phyloP scores from a whole-genome alignment of 305 asterid genomes.

The Ruellia speciosa region DNA sequence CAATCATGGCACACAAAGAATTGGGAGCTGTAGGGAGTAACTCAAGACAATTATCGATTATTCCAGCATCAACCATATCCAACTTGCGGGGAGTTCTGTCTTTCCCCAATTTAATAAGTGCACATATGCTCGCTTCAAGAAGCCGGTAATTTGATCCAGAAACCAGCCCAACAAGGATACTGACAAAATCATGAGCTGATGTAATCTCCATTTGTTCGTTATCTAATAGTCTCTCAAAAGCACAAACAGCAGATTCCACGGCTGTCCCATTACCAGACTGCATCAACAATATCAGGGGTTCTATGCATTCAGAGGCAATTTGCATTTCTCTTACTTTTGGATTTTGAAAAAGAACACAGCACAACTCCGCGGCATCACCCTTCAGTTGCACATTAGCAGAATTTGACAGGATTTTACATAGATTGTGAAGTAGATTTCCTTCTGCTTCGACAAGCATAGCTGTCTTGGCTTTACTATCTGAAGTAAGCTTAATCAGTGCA shows the following conservation, averaged over 20 bases:
- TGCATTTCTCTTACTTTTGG: conserved; percentile 48
- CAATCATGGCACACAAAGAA: conserved; percentile 64
- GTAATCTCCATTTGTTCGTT: conserved; percentile 61
- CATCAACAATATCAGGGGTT: conserved; percentile 61
- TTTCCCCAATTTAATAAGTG: conserved; percentile 74
- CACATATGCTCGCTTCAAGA: conserved; percentile 70
- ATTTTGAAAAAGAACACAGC: conserved; percentile 51
- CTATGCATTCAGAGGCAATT: conserved; percentile 51
- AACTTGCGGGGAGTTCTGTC: conserved; percentile 79
- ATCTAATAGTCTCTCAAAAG: conserved; percentile 71
- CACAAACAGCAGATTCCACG: conserved; percentile 69
- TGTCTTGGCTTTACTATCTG: conserved; percentile 44
- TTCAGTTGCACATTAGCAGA: conserved; percentile 50
- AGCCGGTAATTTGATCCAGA: conserved; percentile 65
- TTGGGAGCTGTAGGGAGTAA: conserved; percentile 62
- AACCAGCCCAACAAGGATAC: conserved; percentile 57
- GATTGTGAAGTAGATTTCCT: conserved; percentile 56
- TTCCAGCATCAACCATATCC: conserved; percentile 82
- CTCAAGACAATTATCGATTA: conserved; percentile 70
- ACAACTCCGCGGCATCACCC: conserved; percentile 64
- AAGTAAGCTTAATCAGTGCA: conserved; percentile 64
- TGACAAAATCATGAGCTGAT: conserved; percentile 51
- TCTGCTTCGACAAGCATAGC: conserved; percentile 59
- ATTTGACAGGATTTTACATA: conserved; percentile 49
- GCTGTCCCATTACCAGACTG: conserved; percentile 55